Evolutionary conservation across 2,329 filamentous ascomycete species (phyloP).

Genomic region (Penicillium sp.): DNA sequence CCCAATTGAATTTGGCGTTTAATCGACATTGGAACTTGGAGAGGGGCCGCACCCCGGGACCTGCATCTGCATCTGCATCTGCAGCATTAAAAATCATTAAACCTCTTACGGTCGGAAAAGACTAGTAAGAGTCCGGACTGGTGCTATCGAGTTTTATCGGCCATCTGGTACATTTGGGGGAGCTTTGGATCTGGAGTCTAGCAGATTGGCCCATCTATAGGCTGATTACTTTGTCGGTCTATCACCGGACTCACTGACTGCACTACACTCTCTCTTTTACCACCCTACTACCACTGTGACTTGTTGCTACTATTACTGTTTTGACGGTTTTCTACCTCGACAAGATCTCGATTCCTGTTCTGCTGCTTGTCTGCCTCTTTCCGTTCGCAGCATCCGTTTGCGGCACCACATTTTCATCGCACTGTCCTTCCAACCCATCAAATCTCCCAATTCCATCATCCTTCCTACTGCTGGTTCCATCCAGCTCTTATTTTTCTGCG

Average conservation of each 20-base stretch:
- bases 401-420: constrained; percentile 9
- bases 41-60: constrained; percentile 37
- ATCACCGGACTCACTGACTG: neutral
- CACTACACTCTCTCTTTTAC: neutral
- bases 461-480: constrained; percentile 2
- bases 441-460: neutral
- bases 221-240: neutral
- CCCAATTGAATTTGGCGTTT: constrained; percentile 22
- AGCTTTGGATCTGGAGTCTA: neutral
- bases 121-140: constrained; percentile 3
- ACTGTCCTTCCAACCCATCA: neutral
- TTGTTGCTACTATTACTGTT: neutral
- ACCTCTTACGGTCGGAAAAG: constrained; percentile 18
- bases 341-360: neutral
- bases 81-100: constrained; percentile 34
- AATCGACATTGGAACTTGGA: constrained; percentile 5
- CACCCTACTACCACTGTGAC: neutral
- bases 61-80: constrained; percentile 35
- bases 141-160: constrained; percentile 3
- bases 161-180: neutral
- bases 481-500: neutral
- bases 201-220: neutral
- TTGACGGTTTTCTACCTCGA: neutral
- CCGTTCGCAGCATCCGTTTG: constrained; percentile 15
- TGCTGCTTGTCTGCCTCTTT: constrained; percentile 1